Evolutionary conservation across 2,329 filamentous ascomycete genomes (phyloP), one percentile per base, ranked within the genome.

Genomic region (Fusarium anguioides): DNA sequence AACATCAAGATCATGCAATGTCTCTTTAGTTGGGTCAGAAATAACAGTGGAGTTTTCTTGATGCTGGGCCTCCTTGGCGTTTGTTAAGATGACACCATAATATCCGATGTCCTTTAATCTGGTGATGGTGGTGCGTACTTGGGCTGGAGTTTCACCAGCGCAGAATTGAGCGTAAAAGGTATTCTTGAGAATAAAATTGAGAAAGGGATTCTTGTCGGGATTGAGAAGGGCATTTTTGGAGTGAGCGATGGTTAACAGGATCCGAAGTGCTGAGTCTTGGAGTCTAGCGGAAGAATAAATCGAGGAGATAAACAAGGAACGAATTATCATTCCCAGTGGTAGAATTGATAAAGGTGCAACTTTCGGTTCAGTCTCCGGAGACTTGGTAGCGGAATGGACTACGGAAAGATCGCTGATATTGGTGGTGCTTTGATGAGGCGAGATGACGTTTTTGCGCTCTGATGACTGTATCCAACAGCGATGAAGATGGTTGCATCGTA

Each of bases 81-180:
- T 96, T 41, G 91, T 89, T 39, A 97, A 83, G 53, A 97, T 93
- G 7, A 97, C 91, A 8, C 94, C 94, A 23, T 86, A 87, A 74
- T 93, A 97, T 2, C 94, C 94, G 33, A 94, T 87, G 24, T 82
- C 77, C 76, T 92, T 92, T 9, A 96, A 82, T 3, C 83, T 81
- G 2, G 83, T 74, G 27, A 93, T 86, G 0, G 90, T 93, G 20
- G 75, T 78, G 33, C 82, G 81, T 2, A 96, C 90, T 78, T 97
- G 91, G 2, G 76, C 71, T 0, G 85, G 82, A 40, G 87, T 91
- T 78, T 93, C 91, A 23, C 94, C 94, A 0, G 92, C 93, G 77
- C 94, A 97, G 78, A 96, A 97, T 72, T 97, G 94, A 26, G 89
- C 88, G 76, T 97, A 97, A 72, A 97, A 93, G 0, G 93, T 96